These are phyloP conservation scores for Microcyclospora pomicola DNA, from an alignment of 2,329 filamentous ascomycete species.

Conservation along the genomic window DNA sequence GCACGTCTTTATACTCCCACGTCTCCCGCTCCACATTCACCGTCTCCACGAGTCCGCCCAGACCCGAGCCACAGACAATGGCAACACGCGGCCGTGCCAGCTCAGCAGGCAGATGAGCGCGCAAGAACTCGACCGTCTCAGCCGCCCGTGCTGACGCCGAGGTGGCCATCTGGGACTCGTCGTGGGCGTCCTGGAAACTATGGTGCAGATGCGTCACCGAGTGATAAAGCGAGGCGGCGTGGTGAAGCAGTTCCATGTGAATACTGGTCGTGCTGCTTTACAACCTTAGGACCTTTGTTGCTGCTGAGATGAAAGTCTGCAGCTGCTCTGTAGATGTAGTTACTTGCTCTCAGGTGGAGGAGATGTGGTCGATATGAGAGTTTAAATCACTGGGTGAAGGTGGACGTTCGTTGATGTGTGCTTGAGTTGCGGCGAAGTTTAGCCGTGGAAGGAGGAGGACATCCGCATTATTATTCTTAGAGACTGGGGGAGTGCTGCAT, in stretches of 20 bases:
- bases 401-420: too few species aligned
- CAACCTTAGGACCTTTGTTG: too few species aligned
- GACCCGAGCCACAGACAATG: conserved; percentile 51
- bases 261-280: too few species aligned
- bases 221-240: conserved; percentile 21
- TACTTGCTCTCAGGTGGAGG: too few species aligned
- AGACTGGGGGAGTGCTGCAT: too few species aligned
- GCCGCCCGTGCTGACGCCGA: conserved; percentile 28
- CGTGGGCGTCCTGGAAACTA: conserved; percentile 18
- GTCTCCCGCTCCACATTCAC: conserved; percentile 39
- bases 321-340: too few species aligned
- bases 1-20: conserved; percentile 45
- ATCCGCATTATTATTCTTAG: too few species aligned
- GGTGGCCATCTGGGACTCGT: conserved; percentile 17
- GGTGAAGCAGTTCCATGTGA: conserved; percentile 14
- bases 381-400: too few species aligned
- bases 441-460: too few species aligned
- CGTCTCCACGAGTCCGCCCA: conserved; percentile 46
- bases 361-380: too few species aligned
- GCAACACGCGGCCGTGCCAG: conserved; percentile 41
- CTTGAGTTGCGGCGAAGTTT: too few species aligned
- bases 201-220: conserved; percentile 18
- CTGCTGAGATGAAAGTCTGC: too few species aligned
- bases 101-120: conserved; percentile 36
- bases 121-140: conserved; percentile 39